A percentile compares a stretch with the other conserved stretches of the same genome.
Evolutionary conservation across 148 eudicot species (phyloP).

Genomic region (Suaeda aralocaspica): DNA sequence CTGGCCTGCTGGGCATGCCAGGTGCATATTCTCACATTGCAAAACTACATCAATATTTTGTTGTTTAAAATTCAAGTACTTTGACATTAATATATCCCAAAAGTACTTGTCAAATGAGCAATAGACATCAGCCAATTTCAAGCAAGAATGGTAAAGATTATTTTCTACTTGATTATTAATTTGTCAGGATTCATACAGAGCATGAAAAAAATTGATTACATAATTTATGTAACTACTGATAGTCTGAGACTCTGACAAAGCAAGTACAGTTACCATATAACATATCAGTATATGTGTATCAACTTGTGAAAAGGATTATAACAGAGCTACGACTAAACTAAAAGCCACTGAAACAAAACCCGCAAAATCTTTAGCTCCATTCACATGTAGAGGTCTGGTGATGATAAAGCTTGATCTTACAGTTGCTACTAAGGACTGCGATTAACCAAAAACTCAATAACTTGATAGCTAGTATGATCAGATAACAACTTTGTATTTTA

Average conservation of each 20-base stretch:
- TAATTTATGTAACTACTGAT: no score
- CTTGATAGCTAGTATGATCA: background rate
- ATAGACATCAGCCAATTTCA: background rate
- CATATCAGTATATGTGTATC: no score
- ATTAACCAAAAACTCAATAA: background rate
- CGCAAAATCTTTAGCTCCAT: background rate
- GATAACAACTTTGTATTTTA: background rate
- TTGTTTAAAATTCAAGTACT: background rate
- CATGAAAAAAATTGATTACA: background rate
- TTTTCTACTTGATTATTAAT: background rate
- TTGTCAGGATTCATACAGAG: background rate
- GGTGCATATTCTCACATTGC: background rate
- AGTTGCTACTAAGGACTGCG: background rate
- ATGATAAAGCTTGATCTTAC: no score
- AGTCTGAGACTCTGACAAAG: no score
- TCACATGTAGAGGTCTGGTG: no score
- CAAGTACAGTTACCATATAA: no score
- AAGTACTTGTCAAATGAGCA: background rate
- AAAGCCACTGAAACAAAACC: background rate
- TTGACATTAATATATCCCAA: background rate
- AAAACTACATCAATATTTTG: background rate
- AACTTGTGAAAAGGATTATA: background rate
- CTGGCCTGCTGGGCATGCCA: background rate
- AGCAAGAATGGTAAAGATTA: background rate
- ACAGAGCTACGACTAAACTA: background rate